A percentile compares a stretch with the other conserved stretches of the same genome.
These are phyloP conservation scores for Aspergillus udagawae DNA, from an alignment of 2,329 filamentous ascomycete species.

Conservation along the genomic window DNA sequence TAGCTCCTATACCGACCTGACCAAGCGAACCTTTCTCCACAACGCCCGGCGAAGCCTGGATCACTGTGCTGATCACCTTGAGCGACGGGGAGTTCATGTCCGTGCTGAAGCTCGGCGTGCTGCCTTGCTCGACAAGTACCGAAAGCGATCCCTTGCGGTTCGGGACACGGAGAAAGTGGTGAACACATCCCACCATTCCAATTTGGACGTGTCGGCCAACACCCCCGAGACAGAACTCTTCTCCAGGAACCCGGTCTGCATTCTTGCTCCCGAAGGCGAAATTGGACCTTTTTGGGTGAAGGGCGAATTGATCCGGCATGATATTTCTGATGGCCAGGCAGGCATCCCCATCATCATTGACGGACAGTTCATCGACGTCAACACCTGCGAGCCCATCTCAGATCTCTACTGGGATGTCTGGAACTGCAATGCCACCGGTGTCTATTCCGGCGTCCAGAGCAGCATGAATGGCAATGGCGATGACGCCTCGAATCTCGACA, in stretches of 20 bases:
- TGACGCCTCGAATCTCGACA: slow-evolving; percentile 22
- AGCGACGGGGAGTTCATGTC: slow-evolving; percentile 2
- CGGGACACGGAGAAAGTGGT: too few relatives aligned
- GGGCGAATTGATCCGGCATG: too few relatives aligned
- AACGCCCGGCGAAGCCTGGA: neutral
- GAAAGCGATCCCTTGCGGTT: too few relatives aligned
- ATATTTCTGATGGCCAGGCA: too few relatives aligned
- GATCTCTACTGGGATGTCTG: slow-evolving; percentile 38
- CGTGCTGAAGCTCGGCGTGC: neutral
- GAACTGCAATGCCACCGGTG: slow-evolving; percentile 42
- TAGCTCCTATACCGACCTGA: neutral
- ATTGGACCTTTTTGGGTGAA: too few relatives aligned
- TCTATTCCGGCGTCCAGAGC: slow-evolving; percentile 20
- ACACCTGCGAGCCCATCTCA: slow-evolving; percentile 25
- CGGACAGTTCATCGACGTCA: slow-evolving; percentile 12
- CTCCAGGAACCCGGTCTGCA: too few relatives aligned
- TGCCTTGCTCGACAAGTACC: too few relatives aligned
- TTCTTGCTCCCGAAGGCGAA: too few relatives aligned
- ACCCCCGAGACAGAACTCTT: too few relatives aligned
- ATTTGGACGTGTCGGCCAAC: too few relatives aligned
- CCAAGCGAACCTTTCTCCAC: slow-evolving; percentile 7
- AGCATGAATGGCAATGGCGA: slow-evolving; percentile 2
- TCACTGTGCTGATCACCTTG: slow-evolving; percentile 7
- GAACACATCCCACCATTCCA: too few relatives aligned
- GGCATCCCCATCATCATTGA: neutral